Evolutionary conservation across 768 basidiomycete genomes (phyloP).

Genomic region (Pleurotus giganteus): DNA sequence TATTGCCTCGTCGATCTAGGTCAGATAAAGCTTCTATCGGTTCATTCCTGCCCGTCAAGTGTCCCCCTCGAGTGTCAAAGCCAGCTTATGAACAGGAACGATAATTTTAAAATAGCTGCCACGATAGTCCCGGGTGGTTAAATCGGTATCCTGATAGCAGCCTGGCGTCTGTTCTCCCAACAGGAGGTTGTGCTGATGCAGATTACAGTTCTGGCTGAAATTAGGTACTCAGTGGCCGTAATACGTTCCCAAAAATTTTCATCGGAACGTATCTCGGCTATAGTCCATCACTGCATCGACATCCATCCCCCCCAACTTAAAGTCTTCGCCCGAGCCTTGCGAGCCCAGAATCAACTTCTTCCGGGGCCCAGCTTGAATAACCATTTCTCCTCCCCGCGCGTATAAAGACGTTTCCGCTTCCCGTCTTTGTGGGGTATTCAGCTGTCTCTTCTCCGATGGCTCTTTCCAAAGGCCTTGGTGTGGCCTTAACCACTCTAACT

Average conservation of each 20-base stretch:
- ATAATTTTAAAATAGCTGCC: neutral
- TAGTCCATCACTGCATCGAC: conserved; percentile 5
- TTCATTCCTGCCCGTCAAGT: neutral
- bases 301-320: conserved; percentile 5
- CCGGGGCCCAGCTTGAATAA: conserved; percentile 5
- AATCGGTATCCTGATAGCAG: neutral
- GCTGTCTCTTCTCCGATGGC: conserved; percentile 1
- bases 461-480: conserved; percentile 20
- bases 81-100: conserved; percentile 1
- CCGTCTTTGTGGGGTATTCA: neutral
- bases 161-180: neutral
- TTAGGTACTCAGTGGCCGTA: conserved; percentile 4
- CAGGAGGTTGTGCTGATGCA: neutral
- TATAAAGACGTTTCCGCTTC: conserved; percentile 2
- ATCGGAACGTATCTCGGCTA: conserved; percentile 7
- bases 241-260: conserved; percentile 1
- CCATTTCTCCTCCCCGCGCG: neutral
- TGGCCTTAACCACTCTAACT: conserved; percentile 30
- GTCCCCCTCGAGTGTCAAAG: neutral
- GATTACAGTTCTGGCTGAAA: conserved; percentile 1
- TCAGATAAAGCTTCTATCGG: conserved; percentile 2
- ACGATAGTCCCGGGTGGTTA: conserved; percentile 5
- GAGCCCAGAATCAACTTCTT: conserved; percentile 5
- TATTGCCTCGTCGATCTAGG: neutral
- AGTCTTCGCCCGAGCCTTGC: conserved; percentile 6